Conservation (phyloP, 139 green algal genomes). For the Chlamydomonas incerta region DNA sequence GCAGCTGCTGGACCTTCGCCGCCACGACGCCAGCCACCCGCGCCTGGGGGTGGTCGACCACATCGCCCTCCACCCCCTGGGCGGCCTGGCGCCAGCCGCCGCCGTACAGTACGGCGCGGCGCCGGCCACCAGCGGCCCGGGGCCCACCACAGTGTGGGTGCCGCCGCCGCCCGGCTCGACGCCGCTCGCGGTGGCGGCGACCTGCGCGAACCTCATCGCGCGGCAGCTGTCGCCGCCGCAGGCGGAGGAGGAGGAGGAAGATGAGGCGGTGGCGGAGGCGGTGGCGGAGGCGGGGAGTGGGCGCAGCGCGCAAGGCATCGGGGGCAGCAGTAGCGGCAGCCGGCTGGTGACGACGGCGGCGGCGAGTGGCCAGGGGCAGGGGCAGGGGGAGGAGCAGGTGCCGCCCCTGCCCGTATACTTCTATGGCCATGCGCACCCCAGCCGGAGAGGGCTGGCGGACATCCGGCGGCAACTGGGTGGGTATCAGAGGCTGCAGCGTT, state of each 20-base stretch:
- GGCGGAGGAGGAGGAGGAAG: background rate
- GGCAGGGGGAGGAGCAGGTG: background rate
- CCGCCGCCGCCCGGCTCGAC: conserved; percentile 1
- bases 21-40: conserved; percentile 78
- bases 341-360: background rate
- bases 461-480: conserved; percentile 67
- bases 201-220: conserved; percentile 9
- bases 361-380: background rate
- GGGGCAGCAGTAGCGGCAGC: background rate
- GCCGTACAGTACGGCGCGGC: background rate
- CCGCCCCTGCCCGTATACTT: conserved; percentile 69
- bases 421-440: conserved; percentile 71
- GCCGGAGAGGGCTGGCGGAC: conserved; percentile 60
- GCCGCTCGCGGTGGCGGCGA: background rate
- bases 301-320: background rate
- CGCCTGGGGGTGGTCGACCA: conserved; percentile 86
- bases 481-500: background rate
- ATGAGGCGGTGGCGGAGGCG: background rate
- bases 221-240: background rate
- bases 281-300: background rate
- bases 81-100: background rate
- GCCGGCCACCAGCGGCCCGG: background rate
- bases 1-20: conserved; percentile 66
- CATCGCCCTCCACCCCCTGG: conserved; percentile 79
- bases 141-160: conserved; percentile 4